These are phyloP conservation scores for Verticillium tricorpus DNA, from an alignment of 2,329 filamentous ascomycete species.

Conservation along the genomic window DNA sequence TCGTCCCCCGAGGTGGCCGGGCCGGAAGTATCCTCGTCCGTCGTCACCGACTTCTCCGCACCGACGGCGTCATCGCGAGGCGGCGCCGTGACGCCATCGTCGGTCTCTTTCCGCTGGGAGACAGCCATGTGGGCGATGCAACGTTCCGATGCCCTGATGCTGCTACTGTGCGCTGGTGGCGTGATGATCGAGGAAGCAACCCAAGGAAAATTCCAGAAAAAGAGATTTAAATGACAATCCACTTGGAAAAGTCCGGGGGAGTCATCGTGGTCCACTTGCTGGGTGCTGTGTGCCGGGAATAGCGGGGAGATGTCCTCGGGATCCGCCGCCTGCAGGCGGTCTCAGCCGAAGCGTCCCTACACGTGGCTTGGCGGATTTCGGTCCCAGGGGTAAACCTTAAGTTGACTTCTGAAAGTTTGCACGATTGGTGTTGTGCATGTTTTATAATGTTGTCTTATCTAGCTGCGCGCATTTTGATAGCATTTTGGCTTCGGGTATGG, in stretches of 20 bases:
- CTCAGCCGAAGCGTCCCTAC: not conserved
- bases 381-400: not conserved
- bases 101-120: not conserved
- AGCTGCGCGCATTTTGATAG: no score
- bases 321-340: not conserved
- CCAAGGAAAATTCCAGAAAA: not conserved
- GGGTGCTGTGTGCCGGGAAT: not conserved
- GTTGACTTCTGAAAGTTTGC: not conserved
- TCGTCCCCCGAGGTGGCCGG: slow-evolving; percentile 6
- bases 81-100: not conserved
- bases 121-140: not conserved
- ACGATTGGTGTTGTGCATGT: not conserved
- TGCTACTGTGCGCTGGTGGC: not conserved
- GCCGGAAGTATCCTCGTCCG: not conserved
- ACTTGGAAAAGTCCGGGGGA: not conserved
- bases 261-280: not conserved
- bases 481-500: no score
- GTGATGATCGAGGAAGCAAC: not conserved
- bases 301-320: not conserved
- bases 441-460: no score
- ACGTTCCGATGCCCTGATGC: not conserved
- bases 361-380: not conserved
- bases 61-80: not conserved
- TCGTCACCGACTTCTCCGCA: not conserved
- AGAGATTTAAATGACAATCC: not conserved